Percentiles rank a stretch among this genome's conserved stretches.
phyloP scores from a whole-genome alignment of 495 filamentous ascomycete species.

The Neurospora intermedia region DNA sequence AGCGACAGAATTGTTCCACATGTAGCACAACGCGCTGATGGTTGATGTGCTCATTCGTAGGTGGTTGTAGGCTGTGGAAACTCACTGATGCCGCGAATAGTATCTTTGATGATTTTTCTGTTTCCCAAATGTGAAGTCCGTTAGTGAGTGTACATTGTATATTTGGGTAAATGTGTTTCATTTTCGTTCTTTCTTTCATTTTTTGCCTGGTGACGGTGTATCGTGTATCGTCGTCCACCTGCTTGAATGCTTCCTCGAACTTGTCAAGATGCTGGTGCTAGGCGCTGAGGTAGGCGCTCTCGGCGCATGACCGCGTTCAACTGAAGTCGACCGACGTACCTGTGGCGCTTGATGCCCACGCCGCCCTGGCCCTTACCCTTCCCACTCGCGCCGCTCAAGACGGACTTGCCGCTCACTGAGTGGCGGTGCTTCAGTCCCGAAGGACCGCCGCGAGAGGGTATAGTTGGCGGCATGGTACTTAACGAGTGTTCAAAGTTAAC shows the following conservation, averaged over 20 bases:
- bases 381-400: background rate
- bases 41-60: background rate
- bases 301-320: background rate
- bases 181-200: too few relatives aligned
- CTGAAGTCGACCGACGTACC: slow-evolving; percentile 13
- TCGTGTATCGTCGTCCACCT: background rate
- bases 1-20: background rate
- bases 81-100: slow-evolving; percentile 56
- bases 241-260: background rate
- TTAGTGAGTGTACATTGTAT: background rate
- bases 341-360: slow-evolving; percentile 17
- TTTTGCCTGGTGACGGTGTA: background rate
- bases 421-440: slow-evolving; percentile 1
- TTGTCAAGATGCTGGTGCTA: background rate
- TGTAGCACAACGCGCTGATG: background rate
- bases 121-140: background rate
- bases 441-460: slow-evolving; percentile 16
- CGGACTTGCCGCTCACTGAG: slow-evolving; percentile 9
- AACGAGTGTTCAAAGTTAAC: background rate
- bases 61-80: slow-evolving; percentile 2
- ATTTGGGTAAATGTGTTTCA: background rate
- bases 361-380: slow-evolving; percentile 4
- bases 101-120: slow-evolving; percentile 53
- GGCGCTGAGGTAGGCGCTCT: background rate
- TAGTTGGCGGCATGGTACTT: slow-evolving; percentile 16